Conservation (phyloP, 1,139 yeast species). For the Scheffersomyces illinoinensis region DNA sequence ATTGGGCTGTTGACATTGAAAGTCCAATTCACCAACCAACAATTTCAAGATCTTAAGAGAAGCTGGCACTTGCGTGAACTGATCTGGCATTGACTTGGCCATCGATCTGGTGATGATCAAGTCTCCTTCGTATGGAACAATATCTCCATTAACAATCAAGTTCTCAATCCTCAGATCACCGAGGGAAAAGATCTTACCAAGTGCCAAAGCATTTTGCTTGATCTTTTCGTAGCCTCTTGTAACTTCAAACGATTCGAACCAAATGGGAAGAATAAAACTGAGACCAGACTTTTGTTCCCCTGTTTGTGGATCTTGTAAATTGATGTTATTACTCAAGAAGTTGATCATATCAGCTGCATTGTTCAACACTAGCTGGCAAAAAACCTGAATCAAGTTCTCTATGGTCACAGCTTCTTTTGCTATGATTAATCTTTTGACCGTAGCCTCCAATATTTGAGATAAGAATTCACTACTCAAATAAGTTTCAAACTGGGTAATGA, state of each 20-base stretch:
- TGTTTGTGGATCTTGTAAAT: constrained; percentile 26
- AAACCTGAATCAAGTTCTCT: constrained; percentile 74
- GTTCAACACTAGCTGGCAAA: constrained; percentile 66
- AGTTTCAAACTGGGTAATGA: constrained; percentile 58
- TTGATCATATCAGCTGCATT: constrained; percentile 64
- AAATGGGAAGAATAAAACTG: constrained; percentile 58
- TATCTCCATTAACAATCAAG: constrained; percentile 74
- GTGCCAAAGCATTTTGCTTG: constrained; percentile 67
- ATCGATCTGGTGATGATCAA: constrained; percentile 81
- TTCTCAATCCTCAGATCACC: constrained; percentile 53
- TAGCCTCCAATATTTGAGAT: constrained; percentile 67
- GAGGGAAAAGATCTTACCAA: constrained; percentile 62
- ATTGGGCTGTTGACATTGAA: constrained; percentile 54
- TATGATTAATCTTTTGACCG: constrained; percentile 61
- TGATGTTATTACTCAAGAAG: constrained; percentile 49
- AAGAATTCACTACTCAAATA: constrained; percentile 52
- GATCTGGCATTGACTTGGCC: constrained; percentile 67
- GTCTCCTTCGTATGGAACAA: constrained; percentile 60
- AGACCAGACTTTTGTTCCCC: constrained; percentile 36
- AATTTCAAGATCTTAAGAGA: constrained; percentile 72
- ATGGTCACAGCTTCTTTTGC: constrained; percentile 73
- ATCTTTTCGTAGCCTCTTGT: constrained; percentile 79
- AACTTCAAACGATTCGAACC: constrained; percentile 83
- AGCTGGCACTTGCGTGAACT: constrained; percentile 66
- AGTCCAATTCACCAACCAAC: constrained; percentile 65